These are phyloP conservation scores for Pichia norvegensis DNA, from an alignment of 1,139 yeast species.

Conservation along the genomic window DNA sequence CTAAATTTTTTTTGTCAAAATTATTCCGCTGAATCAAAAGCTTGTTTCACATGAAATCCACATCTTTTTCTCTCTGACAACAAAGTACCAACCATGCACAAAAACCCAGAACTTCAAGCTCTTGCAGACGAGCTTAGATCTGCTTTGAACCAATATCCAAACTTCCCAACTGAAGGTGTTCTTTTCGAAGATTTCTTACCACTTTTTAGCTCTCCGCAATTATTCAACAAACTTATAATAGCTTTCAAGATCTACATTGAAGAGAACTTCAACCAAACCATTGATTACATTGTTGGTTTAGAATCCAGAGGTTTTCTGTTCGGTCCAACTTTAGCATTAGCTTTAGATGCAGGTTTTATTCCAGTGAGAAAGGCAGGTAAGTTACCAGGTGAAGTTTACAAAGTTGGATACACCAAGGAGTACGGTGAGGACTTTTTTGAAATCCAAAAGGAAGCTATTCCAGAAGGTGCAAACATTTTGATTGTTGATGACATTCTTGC, in stretches of 20 bases:
- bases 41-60: not conserved
- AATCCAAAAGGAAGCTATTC: slow-evolving; percentile 77
- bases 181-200: slow-evolving; percentile 94
- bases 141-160: slow-evolving; percentile 74
- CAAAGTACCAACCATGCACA: slow-evolving; percentile 7
- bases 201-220: slow-evolving; percentile 71
- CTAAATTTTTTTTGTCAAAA: not conserved
- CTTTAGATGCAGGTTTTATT: slow-evolving; percentile 81
- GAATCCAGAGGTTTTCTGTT: slow-evolving; percentile 96
- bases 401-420: slow-evolving; percentile 79
- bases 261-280: slow-evolving; percentile 40
- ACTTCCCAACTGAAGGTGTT: slow-evolving; percentile 90
- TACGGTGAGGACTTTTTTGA: slow-evolving; percentile 88
- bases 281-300: slow-evolving; percentile 87
- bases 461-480: slow-evolving; percentile 71
- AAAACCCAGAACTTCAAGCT: slow-evolving; percentile 16
- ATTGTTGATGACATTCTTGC: slow-evolving; percentile 96
- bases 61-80: not conserved
- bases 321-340: slow-evolving; percentile 91
- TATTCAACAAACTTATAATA: slow-evolving; percentile 71
- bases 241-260: slow-evolving; percentile 76
- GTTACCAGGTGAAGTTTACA: slow-evolving; percentile 75
- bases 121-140: slow-evolving; percentile 55
- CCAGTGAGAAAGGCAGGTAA: slow-evolving; percentile 95
- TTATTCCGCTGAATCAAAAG: not conserved